These are phyloP conservation scores for Erythrophleum fordii DNA, from an alignment of 306 rosid genomes.

Conservation along the genomic window DNA sequence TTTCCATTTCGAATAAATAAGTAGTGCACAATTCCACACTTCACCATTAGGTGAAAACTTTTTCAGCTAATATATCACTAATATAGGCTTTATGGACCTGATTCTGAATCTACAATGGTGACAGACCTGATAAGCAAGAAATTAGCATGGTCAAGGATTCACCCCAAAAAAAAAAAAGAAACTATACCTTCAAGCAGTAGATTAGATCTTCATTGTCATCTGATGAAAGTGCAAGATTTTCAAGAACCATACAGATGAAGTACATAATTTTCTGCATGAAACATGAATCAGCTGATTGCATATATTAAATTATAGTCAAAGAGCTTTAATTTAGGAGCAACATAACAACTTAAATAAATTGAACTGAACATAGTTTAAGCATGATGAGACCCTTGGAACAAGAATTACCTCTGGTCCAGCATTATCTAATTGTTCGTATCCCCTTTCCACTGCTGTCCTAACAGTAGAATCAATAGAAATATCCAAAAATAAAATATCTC, in stretches of 20 bases:
- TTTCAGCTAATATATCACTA: constrained; percentile 23
- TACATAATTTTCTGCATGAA: constrained; percentile 86
- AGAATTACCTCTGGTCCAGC: constrained; percentile 81
- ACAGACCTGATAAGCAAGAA: not conserved
- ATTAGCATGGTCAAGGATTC: constrained; percentile 4
- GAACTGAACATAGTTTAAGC: constrained; percentile 23
- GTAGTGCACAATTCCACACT: constrained; percentile 20
- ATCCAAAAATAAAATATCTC: constrained; percentile 93
- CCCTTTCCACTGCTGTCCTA: constrained; percentile 94
- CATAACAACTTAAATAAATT: not conserved
- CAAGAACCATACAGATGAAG: constrained; percentile 76
- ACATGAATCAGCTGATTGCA: constrained; percentile 41
- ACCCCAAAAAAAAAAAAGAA: not conserved
- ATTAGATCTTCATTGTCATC: constrained; percentile 88
- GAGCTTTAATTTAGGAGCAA: not conserved
- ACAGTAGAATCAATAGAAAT: constrained; percentile 94
- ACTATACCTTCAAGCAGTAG: constrained; percentile 84
- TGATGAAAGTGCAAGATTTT: constrained; percentile 87
- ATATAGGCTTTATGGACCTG: not conserved
- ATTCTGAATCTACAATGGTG: not conserved
- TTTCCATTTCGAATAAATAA: constrained; percentile 19
- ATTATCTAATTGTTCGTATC: constrained; percentile 76
- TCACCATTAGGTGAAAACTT: not conserved
- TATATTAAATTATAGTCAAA: constrained; percentile 8
- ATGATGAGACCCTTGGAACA: constrained; percentile 18